Evolutionary conservation across 768 basidiomycete genomes (phyloP).

Genomic region (Butyriboletus loyo): DNA sequence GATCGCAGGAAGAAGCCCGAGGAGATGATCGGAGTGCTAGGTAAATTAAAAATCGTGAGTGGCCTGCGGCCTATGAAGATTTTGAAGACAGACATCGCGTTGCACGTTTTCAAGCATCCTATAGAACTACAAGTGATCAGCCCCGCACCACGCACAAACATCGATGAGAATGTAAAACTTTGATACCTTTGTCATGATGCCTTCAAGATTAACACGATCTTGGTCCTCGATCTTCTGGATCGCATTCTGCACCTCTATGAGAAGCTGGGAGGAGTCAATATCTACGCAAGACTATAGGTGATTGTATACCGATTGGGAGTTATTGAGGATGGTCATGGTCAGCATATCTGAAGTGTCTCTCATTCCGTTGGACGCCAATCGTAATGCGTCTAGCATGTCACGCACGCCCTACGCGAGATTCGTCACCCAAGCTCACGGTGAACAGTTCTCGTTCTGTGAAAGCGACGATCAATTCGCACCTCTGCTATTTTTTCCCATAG

Average conservation of each 20-base stretch:
- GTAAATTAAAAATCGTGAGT: neutral
- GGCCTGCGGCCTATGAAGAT: neutral
- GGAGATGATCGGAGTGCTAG: conserved; percentile 30
- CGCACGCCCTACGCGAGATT: conserved; percentile 28
- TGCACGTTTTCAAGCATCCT: conserved; percentile 22
- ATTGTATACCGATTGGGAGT: conserved; percentile 21
- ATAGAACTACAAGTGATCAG: conserved; percentile 24
- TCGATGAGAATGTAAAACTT: neutral
- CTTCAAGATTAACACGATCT: conserved; percentile 18
- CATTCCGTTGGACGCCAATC: conserved; percentile 17
- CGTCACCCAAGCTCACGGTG: neutral
- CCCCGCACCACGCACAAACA: neutral
- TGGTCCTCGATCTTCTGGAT: conserved; percentile 21
- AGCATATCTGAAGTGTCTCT: conserved; percentile 22
- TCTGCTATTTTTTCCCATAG: conserved; percentile 29
- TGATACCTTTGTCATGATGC: conserved; percentile 24
- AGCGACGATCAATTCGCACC: conserved; percentile 15
- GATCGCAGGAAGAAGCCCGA: conserved; percentile 21
- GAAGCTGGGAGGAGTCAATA: conserved; percentile 21
- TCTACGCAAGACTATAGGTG: neutral
- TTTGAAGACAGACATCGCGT: conserved; percentile 19
- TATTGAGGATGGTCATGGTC: conserved; percentile 7
- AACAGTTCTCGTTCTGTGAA: neutral
- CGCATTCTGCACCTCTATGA: conserved; percentile 18
- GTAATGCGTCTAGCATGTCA: conserved; percentile 19